Conservation (phyloP, 2,329 filamentous ascomycete genomes). For the Penicillium janthinellum region DNA sequence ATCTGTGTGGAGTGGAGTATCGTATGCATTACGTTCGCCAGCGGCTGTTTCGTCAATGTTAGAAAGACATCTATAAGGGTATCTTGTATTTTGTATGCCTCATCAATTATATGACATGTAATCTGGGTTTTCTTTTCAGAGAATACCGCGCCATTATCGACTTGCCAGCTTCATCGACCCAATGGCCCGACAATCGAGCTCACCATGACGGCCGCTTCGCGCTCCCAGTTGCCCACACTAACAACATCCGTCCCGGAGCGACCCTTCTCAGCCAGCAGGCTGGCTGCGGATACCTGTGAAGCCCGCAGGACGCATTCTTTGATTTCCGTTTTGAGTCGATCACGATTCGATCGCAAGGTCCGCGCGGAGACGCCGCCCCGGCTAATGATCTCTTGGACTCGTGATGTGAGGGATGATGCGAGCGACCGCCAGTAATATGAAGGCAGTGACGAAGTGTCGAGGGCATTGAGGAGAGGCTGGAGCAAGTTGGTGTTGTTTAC, state of each 20-base stretch:
- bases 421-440: constrained; percentile 94
- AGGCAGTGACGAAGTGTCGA: constrained; percentile 84
- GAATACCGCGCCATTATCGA: background rate
- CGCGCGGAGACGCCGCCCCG: constrained; percentile 82
- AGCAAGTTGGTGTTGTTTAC: constrained; percentile 58
- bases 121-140: background rate
- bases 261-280: constrained; percentile 50
- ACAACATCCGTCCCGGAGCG: constrained; percentile 49
- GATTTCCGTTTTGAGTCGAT: constrained; percentile 73
- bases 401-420: constrained; percentile 71
- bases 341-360: constrained; percentile 74
- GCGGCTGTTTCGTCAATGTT: background rate
- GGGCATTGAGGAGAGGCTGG: constrained; percentile 69
- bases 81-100: background rate
- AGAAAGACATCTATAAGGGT: background rate
- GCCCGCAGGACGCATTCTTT: constrained; percentile 81
- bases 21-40: background rate
- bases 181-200: constrained; percentile 72
- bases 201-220: constrained; percentile 94
- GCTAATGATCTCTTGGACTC: constrained; percentile 81
- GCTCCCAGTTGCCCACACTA: constrained; percentile 69
- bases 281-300: constrained; percentile 64
- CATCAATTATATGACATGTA: background rate
- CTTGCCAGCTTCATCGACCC: constrained; percentile 28
- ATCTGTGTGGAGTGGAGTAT: background rate